Conservation (phyloP, 1,139 yeast species). For the Groenewaldozyma auringiensis region DNA sequence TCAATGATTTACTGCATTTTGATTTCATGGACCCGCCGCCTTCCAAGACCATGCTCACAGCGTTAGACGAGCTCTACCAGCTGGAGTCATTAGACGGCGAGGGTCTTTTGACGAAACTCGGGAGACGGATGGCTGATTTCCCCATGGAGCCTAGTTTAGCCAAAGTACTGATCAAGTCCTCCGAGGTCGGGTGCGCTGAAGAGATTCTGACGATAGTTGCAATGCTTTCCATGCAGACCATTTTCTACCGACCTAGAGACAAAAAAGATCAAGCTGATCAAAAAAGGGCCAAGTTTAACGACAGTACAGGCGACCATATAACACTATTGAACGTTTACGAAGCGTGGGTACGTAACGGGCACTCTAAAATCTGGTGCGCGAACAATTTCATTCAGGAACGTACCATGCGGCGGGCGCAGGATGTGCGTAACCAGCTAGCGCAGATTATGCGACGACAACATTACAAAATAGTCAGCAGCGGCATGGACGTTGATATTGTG, state of each 20-base stretch:
- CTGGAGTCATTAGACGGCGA: constrained; percentile 80
- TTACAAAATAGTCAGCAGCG: constrained; percentile 50
- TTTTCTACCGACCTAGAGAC: constrained; percentile 79
- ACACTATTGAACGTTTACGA: constrained; percentile 75
- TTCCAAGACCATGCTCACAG: constrained; percentile 59
- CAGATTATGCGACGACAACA: constrained; percentile 47
- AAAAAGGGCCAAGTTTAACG: constrained; percentile 65
- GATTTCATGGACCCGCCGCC: constrained; percentile 88
- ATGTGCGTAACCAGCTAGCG: constrained; percentile 64
- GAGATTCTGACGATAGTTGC: constrained; percentile 82
- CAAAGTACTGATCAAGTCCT: constrained; percentile 68
- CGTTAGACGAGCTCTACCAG: constrained; percentile 73
- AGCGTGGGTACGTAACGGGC: constrained; percentile 62
- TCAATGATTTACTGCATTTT: constrained; percentile 71
- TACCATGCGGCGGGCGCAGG: constrained; percentile 67
- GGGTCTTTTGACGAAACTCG: constrained; percentile 71
- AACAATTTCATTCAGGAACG: constrained; percentile 78
- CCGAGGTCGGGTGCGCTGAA: constrained; percentile 67
- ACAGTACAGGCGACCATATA: constrained; percentile 78
- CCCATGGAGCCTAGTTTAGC: constrained; percentile 95
- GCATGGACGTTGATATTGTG: constrained; percentile 46
- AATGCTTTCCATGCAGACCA: constrained; percentile 82
- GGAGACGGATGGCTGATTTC: constrained; percentile 81
- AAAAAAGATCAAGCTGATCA: constrained; percentile 73
- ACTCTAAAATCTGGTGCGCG: constrained; percentile 67